Evolutionary conservation across 139 green algal genomes (phyloP).

Genomic region (Picochlorum sp.): DNA sequence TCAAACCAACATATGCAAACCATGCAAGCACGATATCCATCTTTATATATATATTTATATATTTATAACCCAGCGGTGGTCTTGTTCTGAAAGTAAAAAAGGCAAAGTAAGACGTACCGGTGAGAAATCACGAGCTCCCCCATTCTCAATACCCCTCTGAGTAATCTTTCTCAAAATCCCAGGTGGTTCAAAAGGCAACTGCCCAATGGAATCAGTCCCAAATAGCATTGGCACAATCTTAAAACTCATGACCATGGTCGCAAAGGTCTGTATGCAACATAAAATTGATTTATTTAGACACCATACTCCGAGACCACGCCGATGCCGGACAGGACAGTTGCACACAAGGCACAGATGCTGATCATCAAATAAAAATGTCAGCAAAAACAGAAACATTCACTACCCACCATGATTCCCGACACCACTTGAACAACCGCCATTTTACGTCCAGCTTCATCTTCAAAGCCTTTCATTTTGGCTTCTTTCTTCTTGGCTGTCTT

Average conservation of each 20-base stretch:
- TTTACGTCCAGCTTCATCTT: slow-evolving; percentile 3
- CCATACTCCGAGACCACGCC: too few relatives aligned
- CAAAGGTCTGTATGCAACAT: slow-evolving; percentile 11
- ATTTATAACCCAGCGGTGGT: background rate
- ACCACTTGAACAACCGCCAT: slow-evolving; percentile 7
- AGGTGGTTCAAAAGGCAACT: slow-evolving; percentile 25
- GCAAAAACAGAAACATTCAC: background rate
- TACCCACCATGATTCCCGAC: slow-evolving; percentile 9
- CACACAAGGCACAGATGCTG: too few relatives aligned
- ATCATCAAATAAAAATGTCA: too few relatives aligned
- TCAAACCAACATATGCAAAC: too few relatives aligned
- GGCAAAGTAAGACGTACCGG: background rate
- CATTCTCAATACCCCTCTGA: background rate
- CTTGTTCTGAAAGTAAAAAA: too few relatives aligned
- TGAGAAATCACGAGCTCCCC: background rate
- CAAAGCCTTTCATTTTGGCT: slow-evolving; percentile 11
- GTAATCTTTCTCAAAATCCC: slow-evolving; percentile 15
- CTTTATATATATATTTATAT: background rate
- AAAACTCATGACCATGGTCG: slow-evolving; percentile 8
- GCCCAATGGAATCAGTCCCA: background rate
- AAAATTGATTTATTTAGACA: too few relatives aligned
- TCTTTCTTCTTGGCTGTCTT: slow-evolving; percentile 21
- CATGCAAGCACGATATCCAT: too few relatives aligned
- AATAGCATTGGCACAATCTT: slow-evolving; percentile 5
- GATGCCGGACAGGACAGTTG: too few relatives aligned